phyloP scores from a whole-genome alignment of 331 rosid genomes.

The Pyrus hybrid region DNA sequence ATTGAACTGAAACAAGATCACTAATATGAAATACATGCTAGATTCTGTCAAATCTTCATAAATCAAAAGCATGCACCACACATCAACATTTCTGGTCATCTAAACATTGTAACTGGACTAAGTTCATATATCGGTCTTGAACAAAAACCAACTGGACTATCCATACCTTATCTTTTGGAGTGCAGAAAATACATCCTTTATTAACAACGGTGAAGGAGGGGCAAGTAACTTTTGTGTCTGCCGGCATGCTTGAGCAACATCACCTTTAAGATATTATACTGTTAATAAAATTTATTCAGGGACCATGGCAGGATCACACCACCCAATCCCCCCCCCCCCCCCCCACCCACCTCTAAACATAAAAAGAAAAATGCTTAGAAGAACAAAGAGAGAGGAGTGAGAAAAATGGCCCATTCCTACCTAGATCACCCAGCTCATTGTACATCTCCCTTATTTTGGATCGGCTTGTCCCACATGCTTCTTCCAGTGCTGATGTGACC shows the following conservation, averaged over 20 bases:
- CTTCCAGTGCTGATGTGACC: conserved; percentile 77
- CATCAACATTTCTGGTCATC: not conserved
- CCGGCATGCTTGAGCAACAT: conserved; percentile 92
- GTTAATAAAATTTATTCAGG: conserved; percentile 20
- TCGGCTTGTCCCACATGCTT: conserved; percentile 72
- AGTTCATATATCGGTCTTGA: not conserved
- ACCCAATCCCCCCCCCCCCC: not conserved
- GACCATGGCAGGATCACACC: not conserved
- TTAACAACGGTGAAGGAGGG: conserved; percentile 67
- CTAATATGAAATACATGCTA: not conserved
- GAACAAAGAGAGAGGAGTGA: not conserved
- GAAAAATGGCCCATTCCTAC: conserved; percentile 30
- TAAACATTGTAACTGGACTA: too few relatives aligned
- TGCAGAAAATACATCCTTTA: conserved; percentile 67
- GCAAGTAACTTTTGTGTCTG: conserved; percentile 84
- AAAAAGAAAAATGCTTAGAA: conserved; percentile 9
- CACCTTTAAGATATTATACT: conserved; percentile 55
- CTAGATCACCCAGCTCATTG: conserved; percentile 85
- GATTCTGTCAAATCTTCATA: not conserved
- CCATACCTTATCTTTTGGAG: conserved; percentile 70
- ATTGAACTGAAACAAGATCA: not conserved
- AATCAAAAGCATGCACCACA: not conserved
- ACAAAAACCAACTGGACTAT: conserved; percentile 1
- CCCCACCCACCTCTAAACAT: not conserved
- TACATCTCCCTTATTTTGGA: conserved; percentile 76